These are phyloP conservation scores for Acaromyces ingoldii DNA, from an alignment of 1,284 basidiomycete genomes.

Conservation along the genomic window DNA sequence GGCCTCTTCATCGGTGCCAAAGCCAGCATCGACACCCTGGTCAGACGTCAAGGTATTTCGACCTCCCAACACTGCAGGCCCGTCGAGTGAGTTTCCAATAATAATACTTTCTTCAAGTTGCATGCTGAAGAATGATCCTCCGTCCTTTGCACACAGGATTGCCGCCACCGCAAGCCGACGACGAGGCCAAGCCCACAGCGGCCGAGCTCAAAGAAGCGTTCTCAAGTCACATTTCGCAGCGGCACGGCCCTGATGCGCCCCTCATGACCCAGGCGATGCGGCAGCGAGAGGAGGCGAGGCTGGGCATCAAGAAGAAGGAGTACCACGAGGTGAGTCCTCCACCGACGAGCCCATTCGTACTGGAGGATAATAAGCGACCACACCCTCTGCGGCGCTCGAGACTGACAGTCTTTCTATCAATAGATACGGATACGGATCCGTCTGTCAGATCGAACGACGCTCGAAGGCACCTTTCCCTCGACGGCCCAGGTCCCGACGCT, in stretches of 20 bases:
- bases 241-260: conserved; percentile 70
- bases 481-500: conserved; percentile 70
- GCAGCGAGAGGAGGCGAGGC: conserved; percentile 59
- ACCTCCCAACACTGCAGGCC: conserved; percentile 6
- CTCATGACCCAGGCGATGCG: conserved; percentile 66
- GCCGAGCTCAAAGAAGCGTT: conserved; percentile 67
- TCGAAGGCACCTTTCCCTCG: conserved; percentile 73
- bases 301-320: conserved; percentile 60
- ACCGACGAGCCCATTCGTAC: neutral
- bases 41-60: conserved; percentile 1
- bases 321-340: conserved; percentile 66
- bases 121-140: neutral
- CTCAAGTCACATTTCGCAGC: conserved; percentile 62
- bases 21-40: too few species aligned
- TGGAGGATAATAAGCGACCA: too few species aligned
- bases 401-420: neutral
- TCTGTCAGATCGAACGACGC: conserved; percentile 72
- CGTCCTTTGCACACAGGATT: neutral
- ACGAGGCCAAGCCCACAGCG: conserved; percentile 61
- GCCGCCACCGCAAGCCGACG: conserved; percentile 14
- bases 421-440: conserved; percentile 75
- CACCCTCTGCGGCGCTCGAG: neutral
- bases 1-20: too few species aligned
- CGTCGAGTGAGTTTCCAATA: conserved; percentile 2
- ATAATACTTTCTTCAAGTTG: neutral